Base-by-base conservation (phyloP, 2,329 filamentous ascomycete species). In the Thelonectria olida region DNA sequence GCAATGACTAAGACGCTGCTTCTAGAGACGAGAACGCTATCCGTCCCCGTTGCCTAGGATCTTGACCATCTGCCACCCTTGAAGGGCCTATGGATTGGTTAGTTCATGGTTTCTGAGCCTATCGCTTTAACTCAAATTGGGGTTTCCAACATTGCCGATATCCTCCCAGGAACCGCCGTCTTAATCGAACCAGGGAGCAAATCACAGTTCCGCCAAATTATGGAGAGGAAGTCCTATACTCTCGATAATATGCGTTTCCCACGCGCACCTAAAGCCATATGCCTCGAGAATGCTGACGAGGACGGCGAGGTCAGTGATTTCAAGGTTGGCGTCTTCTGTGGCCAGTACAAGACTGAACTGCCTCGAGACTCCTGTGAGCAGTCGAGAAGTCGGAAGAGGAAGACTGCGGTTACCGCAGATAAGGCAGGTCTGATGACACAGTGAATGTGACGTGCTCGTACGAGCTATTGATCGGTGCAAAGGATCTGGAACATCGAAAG, bases 101-200 rank as follows among this genome's bases (percentile, higher is more conserved):
- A 96, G 80, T 93, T 97, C 85, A 87, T 97, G 82, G 92, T 93
- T 1, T 97, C 92, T 0, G 93, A 97, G 78, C 95, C 91, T 8
- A 88, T 97, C 50, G 93, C 93, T 9, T 81, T 97, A 45, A 86
- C 86, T 44, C 92, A 96, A 75, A 88, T 95, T 49, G 92, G 92
- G 15, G 97, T 96, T 80, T 82, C 78, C 34, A 83, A 93, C 72
- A 90, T 96, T 69, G 79, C 84, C 38, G 91, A 97, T 72, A 91
- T 97, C 66, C 79, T 90, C 54, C 93, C 93, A 0, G 93, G 94
- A 22, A 87, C 97, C 78, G 93, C 92, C 2, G 92, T 96, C 63
- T 93, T 96, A 72, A 89, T 96, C 64, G 83, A 90, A 72, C 96
- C 96, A 79, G 92, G 92, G 38, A 83, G 86, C 50, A 81, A 83